Percentiles rank a stretch among this genome's conserved stretches.
Evolutionary conservation across 1,139 yeast genomes (phyloP).

Genomic region (Pichia sp.): DNA sequence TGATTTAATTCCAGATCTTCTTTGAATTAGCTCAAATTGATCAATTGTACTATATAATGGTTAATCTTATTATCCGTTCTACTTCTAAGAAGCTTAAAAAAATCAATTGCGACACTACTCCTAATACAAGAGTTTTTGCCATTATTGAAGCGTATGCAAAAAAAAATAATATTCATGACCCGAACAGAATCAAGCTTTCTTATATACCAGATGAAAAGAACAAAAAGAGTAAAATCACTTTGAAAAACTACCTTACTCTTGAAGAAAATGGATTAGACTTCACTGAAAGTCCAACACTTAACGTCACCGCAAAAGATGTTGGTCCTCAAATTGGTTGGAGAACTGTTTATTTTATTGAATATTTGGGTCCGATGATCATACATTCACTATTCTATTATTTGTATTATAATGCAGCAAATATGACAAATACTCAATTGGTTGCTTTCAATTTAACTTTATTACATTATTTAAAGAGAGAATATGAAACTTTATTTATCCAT

Average conservation of each 20-base stretch:
- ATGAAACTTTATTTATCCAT: conserved; percentile 79
- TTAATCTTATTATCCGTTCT: conserved; percentile 26
- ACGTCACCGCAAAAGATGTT: conserved; percentile 65
- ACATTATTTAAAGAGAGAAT: conserved; percentile 83
- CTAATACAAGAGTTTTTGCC: conserved; percentile 26
- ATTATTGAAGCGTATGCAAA: conserved; percentile 34
- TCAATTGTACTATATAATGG: conserved; percentile 18
- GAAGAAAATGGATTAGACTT: conserved; percentile 32
- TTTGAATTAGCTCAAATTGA: not conserved
- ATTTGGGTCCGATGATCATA: conserved; percentile 78
- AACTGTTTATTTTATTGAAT: conserved; percentile 79
- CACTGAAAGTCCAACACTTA: conserved; percentile 28
- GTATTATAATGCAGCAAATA: conserved; percentile 32
- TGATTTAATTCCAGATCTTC: no score
- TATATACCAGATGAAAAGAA: conserved; percentile 23
- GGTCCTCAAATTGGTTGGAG: conserved; percentile 95
- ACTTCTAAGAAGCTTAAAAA: conserved; percentile 26
- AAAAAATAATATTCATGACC: conserved; percentile 37
- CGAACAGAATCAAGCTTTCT: conserved; percentile 37
- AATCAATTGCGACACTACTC: conserved; percentile 31
- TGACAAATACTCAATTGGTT: conserved; percentile 46
- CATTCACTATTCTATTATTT: conserved; percentile 62
- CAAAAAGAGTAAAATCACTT: conserved; percentile 31
- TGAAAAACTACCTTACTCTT: conserved; percentile 31
- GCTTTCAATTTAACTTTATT: conserved; percentile 52